phyloP scores from a whole-genome alignment of 2,329 filamentous ascomycete species.

The Trichophyton equinum region DNA sequence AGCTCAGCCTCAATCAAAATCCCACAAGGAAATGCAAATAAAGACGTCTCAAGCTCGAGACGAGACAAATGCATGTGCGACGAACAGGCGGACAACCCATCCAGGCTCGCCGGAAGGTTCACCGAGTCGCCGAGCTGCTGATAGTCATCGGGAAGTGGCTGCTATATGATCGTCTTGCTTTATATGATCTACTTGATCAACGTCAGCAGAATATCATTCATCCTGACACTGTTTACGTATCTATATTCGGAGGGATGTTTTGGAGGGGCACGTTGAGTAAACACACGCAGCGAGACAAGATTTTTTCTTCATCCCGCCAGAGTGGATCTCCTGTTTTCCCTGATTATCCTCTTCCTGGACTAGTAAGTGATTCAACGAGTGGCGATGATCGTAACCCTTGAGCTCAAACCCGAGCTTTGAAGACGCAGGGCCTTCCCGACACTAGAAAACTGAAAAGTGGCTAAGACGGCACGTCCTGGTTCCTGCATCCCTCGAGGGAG shows the following conservation, averaged over 20 bases:
- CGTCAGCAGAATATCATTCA: background rate
- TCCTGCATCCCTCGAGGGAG: background rate
- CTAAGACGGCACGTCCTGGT: background rate
- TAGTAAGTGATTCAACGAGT: background rate
- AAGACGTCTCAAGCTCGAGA: background rate
- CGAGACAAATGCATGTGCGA: background rate
- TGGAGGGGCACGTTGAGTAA: background rate
- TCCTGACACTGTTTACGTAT: background rate
- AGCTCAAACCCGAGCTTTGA: background rate
- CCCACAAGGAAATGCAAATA: background rate
- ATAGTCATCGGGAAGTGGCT: background rate
- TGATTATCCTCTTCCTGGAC: background rate
- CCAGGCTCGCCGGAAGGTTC: background rate
- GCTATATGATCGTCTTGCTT: background rate
- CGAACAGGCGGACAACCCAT: background rate
- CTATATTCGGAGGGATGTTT: background rate
- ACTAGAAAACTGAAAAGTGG: background rate
- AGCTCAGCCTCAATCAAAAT: constrained; percentile 1
- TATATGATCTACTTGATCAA: background rate
- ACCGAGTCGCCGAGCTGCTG: background rate
- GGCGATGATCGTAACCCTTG: background rate
- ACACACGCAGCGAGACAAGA: background rate
- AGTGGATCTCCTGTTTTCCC: background rate
- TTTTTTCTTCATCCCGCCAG: background rate
- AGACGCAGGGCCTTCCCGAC: background rate